phyloP scores from a whole-genome alignment of 1,284 basidiomycete genomes.

The Cryptococcus sp. region DNA sequence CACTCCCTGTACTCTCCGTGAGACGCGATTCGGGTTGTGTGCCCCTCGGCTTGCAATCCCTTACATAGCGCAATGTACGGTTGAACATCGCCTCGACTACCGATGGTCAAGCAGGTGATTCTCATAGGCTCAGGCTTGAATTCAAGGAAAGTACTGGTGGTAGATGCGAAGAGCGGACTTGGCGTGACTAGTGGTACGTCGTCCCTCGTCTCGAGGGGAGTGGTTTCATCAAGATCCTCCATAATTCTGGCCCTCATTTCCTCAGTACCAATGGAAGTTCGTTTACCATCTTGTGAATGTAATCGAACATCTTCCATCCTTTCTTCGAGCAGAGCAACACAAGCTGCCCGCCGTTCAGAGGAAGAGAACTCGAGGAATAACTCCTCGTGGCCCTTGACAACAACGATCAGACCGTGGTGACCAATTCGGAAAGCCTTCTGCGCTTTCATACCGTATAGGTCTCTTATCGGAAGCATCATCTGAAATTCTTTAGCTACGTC shows the following conservation, averaged over 20 bases:
- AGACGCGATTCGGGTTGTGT: slow-evolving; percentile 47
- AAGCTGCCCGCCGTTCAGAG: slow-evolving; percentile 69
- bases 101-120: slow-evolving; percentile 92
- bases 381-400: slow-evolving; percentile 93
- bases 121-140: slow-evolving; percentile 84
- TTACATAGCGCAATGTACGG: slow-evolving; percentile 92
- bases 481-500: slow-evolving; percentile 54
- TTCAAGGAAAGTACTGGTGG: slow-evolving; percentile 87
- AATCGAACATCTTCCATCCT: slow-evolving; percentile 71
- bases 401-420: slow-evolving; percentile 79
- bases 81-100: slow-evolving; percentile 88
- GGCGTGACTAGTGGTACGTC: slow-evolving; percentile 42
- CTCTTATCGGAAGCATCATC: slow-evolving; percentile 91
- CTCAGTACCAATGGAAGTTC: slow-evolving; percentile 3
- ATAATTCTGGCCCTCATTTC: slow-evolving; percentile 24
- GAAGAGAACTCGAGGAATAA: slow-evolving; percentile 90
- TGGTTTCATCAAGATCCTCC: slow-evolving; percentile 37
- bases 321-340: slow-evolving; percentile 66
- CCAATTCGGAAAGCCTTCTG: slow-evolving; percentile 84
- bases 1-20: slow-evolving; percentile 92
- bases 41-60: slow-evolving; percentile 73
- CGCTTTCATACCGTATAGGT: slow-evolving; percentile 76
- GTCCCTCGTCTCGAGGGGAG: slow-evolving; percentile 43
- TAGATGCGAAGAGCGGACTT: slow-evolving; percentile 73
- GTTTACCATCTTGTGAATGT: slow-evolving; percentile 5